Conservation (phyloP, 768 basidiomycete species). For the Nevesoporus exiguus region DNA sequence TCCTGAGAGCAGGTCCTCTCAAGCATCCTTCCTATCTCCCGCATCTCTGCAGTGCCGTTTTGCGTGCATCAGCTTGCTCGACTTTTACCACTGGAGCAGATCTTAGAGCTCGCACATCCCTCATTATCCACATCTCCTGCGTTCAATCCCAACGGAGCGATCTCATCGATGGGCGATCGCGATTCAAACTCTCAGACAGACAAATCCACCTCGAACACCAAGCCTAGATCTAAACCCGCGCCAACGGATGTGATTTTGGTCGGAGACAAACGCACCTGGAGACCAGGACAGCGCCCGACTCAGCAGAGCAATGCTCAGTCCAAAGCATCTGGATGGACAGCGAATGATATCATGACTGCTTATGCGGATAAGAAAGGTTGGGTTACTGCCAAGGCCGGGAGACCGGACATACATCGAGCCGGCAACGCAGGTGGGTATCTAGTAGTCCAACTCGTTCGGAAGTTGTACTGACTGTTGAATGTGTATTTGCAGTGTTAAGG, state of each 20-base stretch:
- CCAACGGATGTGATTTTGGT: constrained; percentile 7
- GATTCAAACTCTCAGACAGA: background rate
- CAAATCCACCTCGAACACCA: background rate
- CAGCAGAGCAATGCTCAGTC: constrained; percentile 9
- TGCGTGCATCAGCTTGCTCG: constrained; percentile 71
- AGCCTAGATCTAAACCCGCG: background rate
- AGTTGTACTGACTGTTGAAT: background rate
- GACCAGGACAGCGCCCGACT: constrained; percentile 41
- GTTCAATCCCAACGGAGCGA: background rate
- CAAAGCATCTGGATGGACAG: constrained; percentile 58
- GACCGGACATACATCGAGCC: constrained; percentile 85
- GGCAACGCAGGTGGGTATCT: constrained; percentile 79
- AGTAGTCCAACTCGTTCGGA: background rate
- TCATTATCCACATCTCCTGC: constrained; percentile 18
- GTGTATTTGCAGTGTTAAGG: constrained; percentile 58
- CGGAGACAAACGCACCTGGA: constrained; percentile 79
- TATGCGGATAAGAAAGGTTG: constrained; percentile 77
- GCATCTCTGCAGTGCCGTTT: constrained; percentile 77
- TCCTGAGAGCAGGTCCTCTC: constrained; percentile 50
- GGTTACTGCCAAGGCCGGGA: constrained; percentile 87
- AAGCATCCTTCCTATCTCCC: constrained; percentile 75
- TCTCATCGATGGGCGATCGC: background rate
- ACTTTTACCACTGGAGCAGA: constrained; percentile 72
- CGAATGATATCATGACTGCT: constrained; percentile 78
- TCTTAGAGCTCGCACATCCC: constrained; percentile 60